These are phyloP conservation scores for Microbotryum intermedium DNA, from an alignment of 1,284 basidiomycete species.

Conservation along the genomic window DNA sequence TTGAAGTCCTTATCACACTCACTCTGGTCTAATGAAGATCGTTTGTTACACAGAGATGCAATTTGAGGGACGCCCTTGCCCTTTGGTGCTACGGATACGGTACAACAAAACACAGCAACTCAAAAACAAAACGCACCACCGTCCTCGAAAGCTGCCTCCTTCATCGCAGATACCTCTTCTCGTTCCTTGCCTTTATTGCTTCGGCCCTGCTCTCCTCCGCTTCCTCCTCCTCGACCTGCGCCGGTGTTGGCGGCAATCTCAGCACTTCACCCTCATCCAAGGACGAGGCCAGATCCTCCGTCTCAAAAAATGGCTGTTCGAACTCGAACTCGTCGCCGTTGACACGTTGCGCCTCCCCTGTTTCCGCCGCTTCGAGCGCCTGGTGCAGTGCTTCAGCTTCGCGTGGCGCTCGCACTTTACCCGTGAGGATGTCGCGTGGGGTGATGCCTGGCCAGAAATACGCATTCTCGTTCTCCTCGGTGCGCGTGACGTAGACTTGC, in stretches of 20 bases:
- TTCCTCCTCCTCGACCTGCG: slow-evolving; percentile 38
- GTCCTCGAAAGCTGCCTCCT: too few relatives aligned
- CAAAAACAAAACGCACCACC: too few relatives aligned
- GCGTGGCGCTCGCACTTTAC: slow-evolving; percentile 43
- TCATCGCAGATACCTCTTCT: slow-evolving; percentile 10
- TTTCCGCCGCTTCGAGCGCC: slow-evolving; percentile 47
- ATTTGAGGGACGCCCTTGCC: neutral
- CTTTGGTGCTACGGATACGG: neutral
- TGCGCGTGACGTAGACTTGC: slow-evolving; percentile 41
- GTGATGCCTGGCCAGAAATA: slow-evolving; percentile 42
- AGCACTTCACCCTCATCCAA: slow-evolving; percentile 41
- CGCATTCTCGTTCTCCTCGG: slow-evolving; percentile 33
- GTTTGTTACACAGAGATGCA: neutral
- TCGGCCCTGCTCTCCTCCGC: slow-evolving; percentile 32
- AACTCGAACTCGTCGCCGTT: slow-evolving; percentile 31
- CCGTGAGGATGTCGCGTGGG: slow-evolving; percentile 40
- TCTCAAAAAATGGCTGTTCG: slow-evolving; percentile 20
- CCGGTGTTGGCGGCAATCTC: slow-evolving; percentile 44
- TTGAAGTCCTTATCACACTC: too few relatives aligned
- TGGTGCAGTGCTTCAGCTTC: slow-evolving; percentile 42
- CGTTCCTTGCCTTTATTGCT: slow-evolving; percentile 6
- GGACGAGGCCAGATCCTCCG: slow-evolving; percentile 24
- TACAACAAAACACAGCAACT: too few relatives aligned
- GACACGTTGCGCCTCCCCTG: slow-evolving; percentile 45
- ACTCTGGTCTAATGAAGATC: neutral